Conservation (phyloP, 2,329 filamentous ascomycete species). For the Stachybotrys elegans region DNA sequence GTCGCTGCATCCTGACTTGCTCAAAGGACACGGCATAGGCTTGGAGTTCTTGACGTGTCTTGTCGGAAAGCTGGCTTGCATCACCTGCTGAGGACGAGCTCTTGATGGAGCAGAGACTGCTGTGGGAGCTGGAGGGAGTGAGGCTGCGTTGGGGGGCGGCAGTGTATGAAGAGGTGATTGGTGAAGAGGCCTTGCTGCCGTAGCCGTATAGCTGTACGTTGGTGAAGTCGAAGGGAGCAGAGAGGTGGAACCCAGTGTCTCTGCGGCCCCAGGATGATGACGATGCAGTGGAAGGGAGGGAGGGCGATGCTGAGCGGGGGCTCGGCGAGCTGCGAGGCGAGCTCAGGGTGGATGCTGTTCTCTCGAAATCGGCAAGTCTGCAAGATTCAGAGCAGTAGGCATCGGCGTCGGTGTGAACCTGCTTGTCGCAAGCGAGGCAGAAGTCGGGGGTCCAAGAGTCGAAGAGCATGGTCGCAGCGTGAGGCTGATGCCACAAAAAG, state of each 20-base stretch:
- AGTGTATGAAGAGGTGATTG: conserved; percentile 11
- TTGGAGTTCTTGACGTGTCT: conserved; percentile 72
- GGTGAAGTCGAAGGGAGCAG: conserved; percentile 71
- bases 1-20: conserved; percentile 60
- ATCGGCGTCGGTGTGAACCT: conserved; percentile 66
- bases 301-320: conserved; percentile 35
- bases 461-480: conserved; percentile 42
- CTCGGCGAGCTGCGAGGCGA: conserved; percentile 55
- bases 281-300: conserved; percentile 48
- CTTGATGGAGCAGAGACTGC: conserved; percentile 75
- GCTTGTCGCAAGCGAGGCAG: conserved; percentile 87
- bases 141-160: conserved; percentile 35
- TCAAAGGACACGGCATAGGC: conserved; percentile 89
- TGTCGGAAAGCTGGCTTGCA: conserved; percentile 60
- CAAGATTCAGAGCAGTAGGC: conserved; percentile 92
- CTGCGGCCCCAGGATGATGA: conserved; percentile 31
- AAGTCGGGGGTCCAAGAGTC: conserved; percentile 81
- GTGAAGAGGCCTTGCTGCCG: conserved; percentile 41
- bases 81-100: conserved; percentile 55
- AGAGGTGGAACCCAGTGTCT: conserved; percentile 57
- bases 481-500: conserved; percentile 3
- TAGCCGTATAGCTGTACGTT: conserved; percentile 54
- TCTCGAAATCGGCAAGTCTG: conserved; percentile 81
- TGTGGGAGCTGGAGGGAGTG: conserved; percentile 73
- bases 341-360: conserved; percentile 48